Percentiles rank a stretch among this genome's conserved stretches.
Conservation (phyloP, 768 basidiomycete genomes). For the Leccinellum rugosiceps region DNA sequence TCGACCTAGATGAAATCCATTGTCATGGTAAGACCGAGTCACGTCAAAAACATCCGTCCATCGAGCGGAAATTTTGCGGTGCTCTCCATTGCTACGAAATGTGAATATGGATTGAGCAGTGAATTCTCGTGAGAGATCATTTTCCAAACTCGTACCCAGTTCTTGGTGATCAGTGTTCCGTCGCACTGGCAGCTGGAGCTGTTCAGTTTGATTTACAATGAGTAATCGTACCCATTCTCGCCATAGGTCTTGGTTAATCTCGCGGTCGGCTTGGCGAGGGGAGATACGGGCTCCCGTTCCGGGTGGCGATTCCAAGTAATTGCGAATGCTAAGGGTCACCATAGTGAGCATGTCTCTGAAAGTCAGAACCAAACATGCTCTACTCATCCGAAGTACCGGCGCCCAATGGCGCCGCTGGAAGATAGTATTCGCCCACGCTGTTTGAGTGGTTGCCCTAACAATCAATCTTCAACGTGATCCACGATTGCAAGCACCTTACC, state of each 20-base stretch:
- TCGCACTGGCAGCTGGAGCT: too few relatives aligned
- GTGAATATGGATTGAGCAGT: not conserved
- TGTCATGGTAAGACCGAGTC: not conserved
- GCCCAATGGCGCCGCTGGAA: not conserved
- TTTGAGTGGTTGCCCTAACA: not conserved
- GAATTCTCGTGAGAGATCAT: not conserved
- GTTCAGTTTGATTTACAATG: too few relatives aligned
- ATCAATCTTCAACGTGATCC: not conserved
- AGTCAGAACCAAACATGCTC: not conserved
- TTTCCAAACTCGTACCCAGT: not conserved
- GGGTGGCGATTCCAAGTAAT: not conserved
- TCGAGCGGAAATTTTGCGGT: not conserved
- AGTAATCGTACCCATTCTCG: too few relatives aligned
- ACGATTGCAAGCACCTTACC: not conserved
- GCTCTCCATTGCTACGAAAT: not conserved
- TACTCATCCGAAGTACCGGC: not conserved
- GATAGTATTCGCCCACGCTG: not conserved
- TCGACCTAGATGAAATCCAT: not conserved
- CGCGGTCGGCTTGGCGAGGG: not conserved
- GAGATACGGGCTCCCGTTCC: not conserved
- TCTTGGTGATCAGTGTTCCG: too few relatives aligned
- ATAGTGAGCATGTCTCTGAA: not conserved
- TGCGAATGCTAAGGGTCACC: not conserved
- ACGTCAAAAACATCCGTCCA: not conserved
- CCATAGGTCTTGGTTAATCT: not conserved